Conservation (phyloP, 176 grass and related monocot genomes). For the Cenchrus americanus region DNA sequence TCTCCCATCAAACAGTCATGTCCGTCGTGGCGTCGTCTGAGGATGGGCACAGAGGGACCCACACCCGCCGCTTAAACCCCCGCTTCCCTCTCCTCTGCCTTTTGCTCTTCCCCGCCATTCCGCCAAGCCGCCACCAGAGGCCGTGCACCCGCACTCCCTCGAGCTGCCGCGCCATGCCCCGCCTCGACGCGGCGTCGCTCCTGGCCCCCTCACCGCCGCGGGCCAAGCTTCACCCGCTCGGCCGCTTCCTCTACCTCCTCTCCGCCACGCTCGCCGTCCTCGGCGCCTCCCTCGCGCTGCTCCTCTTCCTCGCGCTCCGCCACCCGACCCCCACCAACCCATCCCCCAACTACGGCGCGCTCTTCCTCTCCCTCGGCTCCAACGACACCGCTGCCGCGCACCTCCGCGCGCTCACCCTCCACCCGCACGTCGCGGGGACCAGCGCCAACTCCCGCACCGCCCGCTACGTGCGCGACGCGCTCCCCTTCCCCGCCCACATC, state of each 20-base stretch:
- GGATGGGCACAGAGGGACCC: background rate
- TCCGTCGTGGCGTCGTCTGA: background rate
- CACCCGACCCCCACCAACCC: conserved; percentile 2
- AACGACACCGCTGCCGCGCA: conserved; percentile 74
- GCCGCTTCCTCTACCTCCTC: conserved; percentile 27
- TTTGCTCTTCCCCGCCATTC: background rate
- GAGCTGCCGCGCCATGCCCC: conserved; percentile 33
- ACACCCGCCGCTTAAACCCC: background rate
- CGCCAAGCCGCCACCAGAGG: background rate
- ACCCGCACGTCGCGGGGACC: conserved; percentile 80
- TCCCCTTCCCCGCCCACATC: conserved; percentile 58
- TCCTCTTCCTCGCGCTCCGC: conserved; percentile 22
- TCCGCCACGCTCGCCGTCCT: conserved; percentile 5
- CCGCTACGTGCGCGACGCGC: conserved; percentile 49
- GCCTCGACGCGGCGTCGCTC: conserved; percentile 41
- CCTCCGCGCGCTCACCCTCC: conserved; percentile 68
- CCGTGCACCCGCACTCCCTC: background rate
- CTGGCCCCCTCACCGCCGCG: conserved; percentile 1
- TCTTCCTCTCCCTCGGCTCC: conserved; percentile 69
- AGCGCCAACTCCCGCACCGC: conserved; percentile 57
- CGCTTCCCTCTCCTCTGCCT: too few relatives aligned
- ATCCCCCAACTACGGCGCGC: conserved; percentile 47
- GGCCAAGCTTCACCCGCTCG: background rate
- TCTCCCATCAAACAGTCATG: background rate
- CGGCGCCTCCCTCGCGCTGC: conserved; percentile 9